Evolutionary conservation across 495 filamentous ascomycete species (phyloP).

Genomic region (Penicillium malachiteum): DNA sequence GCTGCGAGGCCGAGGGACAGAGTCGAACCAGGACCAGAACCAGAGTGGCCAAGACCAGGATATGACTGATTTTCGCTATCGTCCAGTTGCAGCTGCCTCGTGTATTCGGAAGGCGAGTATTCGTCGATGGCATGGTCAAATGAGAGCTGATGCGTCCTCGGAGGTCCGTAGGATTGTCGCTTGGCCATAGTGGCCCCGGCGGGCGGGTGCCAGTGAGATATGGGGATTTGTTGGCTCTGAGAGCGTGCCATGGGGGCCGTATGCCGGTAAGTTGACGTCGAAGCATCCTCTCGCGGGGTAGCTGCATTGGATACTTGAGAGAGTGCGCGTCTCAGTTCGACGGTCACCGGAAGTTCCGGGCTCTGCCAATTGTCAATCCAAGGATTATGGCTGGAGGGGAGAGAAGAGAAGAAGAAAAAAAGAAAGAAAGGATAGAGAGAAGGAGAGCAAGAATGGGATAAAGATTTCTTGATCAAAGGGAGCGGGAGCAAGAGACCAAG

Average conservation of each 20-base stretch:
- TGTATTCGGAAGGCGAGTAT: slow-evolving; percentile 45
- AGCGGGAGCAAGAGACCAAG: slow-evolving; percentile 45
- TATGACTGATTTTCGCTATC: slow-evolving; percentile 14
- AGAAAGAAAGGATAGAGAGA: slow-evolving; percentile 16
- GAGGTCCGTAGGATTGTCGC: slow-evolving; percentile 37
- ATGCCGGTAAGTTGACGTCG: slow-evolving; percentile 30
- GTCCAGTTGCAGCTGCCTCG: slow-evolving; percentile 33
- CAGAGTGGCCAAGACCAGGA: not conserved
- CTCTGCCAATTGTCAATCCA: slow-evolving; percentile 53
- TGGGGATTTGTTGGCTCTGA: slow-evolving; percentile 44
- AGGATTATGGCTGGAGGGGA: slow-evolving; percentile 29
- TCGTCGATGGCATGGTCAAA: slow-evolving; percentile 40
- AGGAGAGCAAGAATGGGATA: slow-evolving; percentile 11
- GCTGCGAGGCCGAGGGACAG: slow-evolving; percentile 31
- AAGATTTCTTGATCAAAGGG: slow-evolving; percentile 6
- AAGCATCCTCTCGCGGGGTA: slow-evolving; percentile 19
- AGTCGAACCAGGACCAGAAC: slow-evolving; percentile 19
- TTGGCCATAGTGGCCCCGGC: slow-evolving; percentile 25
- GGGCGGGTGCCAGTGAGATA: slow-evolving; percentile 34
- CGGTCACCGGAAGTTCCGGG: slow-evolving; percentile 40
- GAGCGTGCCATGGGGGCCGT: slow-evolving; percentile 43
- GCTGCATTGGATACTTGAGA: slow-evolving; percentile 37
- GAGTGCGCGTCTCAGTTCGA: slow-evolving; percentile 34
- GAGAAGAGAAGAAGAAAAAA: slow-evolving; percentile 23
- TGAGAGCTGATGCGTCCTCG: slow-evolving; percentile 23